A percentile compares a stretch with the other conserved stretches of the same genome.
phyloP scores from a whole-genome alignment of 345 rosid genomes.

The Turritis glabra region DNA sequence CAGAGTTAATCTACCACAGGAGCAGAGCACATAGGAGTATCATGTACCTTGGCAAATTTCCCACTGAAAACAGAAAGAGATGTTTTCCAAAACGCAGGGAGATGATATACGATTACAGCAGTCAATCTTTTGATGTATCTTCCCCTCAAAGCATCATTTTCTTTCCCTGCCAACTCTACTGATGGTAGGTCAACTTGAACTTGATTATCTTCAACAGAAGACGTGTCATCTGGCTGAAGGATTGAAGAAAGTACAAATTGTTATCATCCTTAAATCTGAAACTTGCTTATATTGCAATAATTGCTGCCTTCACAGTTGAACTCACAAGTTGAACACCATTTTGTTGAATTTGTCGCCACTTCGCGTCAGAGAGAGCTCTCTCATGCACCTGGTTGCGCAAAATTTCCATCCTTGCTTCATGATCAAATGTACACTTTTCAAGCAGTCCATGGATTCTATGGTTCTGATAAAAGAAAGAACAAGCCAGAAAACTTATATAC shows the following conservation, averaged over 20 bases:
- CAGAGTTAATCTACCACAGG: conserved; percentile 9
- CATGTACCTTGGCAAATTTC: conserved; percentile 87
- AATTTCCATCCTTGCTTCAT: conserved; percentile 80
- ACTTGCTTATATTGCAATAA: not conserved
- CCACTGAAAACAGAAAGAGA: conserved; percentile 87
- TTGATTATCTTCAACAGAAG: conserved; percentile 46
- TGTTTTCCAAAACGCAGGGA: conserved; percentile 93
- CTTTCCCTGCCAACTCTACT: conserved; percentile 58
- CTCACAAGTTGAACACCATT: conserved; percentile 66
- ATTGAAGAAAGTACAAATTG: conserved; percentile 20
- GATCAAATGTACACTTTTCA: conserved; percentile 90
- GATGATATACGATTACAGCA: conserved; percentile 73
- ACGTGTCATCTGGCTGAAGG: conserved; percentile 57
- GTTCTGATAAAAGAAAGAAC: conserved; percentile 54
- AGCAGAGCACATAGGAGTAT: not conserved
- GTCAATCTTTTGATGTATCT: conserved; percentile 79
- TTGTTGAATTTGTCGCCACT: conserved; percentile 90
- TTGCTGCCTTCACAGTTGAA: conserved; percentile 16
- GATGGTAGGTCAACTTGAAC: conserved; percentile 54
- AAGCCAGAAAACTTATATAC: conserved; percentile 8
- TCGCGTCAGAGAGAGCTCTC: conserved; percentile 83
- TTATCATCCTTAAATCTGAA: conserved; percentile 7
- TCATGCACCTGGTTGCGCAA: conserved; percentile 66
- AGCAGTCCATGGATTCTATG: conserved; percentile 89
- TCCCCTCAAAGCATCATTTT: conserved; percentile 82